phyloP scores from a whole-genome alignment of 2,329 filamentous ascomycete genomes.

The Alternaria sp. region DNA sequence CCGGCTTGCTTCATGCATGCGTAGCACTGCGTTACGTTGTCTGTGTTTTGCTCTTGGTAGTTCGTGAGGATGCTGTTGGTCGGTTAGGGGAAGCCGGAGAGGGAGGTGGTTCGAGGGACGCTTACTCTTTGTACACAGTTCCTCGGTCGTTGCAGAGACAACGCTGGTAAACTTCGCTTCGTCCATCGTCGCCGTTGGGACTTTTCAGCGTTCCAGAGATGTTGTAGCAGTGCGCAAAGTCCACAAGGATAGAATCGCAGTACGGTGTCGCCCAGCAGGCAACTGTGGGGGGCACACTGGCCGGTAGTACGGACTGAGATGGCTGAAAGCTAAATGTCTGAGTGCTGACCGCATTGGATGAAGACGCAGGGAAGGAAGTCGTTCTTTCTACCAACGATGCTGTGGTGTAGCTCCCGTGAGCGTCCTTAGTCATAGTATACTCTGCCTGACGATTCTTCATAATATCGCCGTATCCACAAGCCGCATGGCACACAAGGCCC shows the following conservation, averaged over 20 bases:
- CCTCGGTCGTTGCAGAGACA: not conserved
- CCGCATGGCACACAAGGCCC: not conserved
- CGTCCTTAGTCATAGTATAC: not conserved
- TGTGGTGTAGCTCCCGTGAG: not conserved
- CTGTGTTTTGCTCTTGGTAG: not conserved
- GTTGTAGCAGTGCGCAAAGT: not conserved
- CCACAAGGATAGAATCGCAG: not conserved
- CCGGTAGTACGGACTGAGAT: not conserved
- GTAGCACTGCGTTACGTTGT: slow-evolving; percentile 1
- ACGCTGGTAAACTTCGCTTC: not conserved
- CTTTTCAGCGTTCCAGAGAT: not conserved
- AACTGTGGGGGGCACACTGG: not conserved
- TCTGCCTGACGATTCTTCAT: not conserved
- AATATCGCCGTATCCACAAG: not conserved
- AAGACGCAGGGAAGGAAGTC: not conserved
- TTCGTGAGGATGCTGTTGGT: not conserved
- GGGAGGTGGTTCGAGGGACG: not conserved
- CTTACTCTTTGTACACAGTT: not conserved
- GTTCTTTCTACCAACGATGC: not conserved
- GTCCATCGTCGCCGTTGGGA: not conserved
- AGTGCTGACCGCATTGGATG: not conserved
- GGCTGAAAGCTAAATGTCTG: not conserved
- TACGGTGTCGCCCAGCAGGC: not conserved
- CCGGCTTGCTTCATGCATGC: slow-evolving; percentile 8
- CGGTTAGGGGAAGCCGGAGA: not conserved